phyloP scores from a whole-genome alignment of 208 protist genomes.

The Angomonas desouzai region DNA sequence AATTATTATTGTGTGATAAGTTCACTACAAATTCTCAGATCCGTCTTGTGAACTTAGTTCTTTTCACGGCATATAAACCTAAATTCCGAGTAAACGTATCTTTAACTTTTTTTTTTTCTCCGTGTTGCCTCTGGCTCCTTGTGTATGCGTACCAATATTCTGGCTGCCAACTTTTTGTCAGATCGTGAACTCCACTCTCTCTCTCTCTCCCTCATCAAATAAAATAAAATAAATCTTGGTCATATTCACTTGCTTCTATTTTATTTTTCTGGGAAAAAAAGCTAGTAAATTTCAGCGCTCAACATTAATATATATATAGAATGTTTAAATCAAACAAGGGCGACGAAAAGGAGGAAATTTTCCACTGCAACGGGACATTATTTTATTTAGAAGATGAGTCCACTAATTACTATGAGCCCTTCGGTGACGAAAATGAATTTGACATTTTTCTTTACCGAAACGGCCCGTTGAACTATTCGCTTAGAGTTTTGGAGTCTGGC shows the following conservation, averaged over 20 bases:
- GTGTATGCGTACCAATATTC: too few relatives aligned
- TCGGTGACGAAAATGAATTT: neutral
- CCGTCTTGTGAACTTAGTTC: neutral
- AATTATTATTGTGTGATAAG: constrained; percentile 9
- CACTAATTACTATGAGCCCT: neutral
- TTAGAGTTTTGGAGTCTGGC: neutral
- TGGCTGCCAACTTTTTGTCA: too few relatives aligned
- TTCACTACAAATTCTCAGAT: neutral
- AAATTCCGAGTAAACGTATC: too few relatives aligned
- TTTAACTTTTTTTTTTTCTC: constrained; percentile 9
- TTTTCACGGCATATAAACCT: too few relatives aligned
- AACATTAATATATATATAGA: too few relatives aligned
- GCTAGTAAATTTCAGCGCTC: too few relatives aligned
- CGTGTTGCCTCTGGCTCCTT: constrained; percentile 5
- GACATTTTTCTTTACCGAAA: neutral
- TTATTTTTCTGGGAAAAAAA: too few relatives aligned
- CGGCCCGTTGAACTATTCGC: neutral
- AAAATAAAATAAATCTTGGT: too few relatives aligned
- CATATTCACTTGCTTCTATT: too few relatives aligned
- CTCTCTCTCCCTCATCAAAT: too few relatives aligned
- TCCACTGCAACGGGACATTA: neutral
- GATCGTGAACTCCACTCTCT: too few relatives aligned
- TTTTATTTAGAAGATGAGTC: neutral
- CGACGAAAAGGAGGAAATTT: neutral
- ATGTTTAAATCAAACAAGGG: neutral